These are phyloP conservation scores for Fusarium sororula DNA, from an alignment of 2,329 filamentous ascomycete genomes.

Conservation along the genomic window DNA sequence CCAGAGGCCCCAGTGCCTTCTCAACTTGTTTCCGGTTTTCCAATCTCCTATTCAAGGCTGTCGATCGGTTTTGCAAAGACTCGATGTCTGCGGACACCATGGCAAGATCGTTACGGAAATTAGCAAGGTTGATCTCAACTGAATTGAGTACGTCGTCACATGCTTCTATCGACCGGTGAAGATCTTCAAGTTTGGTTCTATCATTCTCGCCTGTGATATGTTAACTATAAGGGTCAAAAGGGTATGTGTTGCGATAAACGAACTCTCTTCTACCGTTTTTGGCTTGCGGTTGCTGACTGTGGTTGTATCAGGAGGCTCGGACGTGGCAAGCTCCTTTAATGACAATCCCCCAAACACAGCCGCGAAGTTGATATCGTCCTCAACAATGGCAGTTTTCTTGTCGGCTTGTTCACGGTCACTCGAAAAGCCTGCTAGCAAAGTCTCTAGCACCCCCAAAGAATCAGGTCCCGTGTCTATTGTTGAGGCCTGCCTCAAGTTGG, in stretches of 20 bases:
- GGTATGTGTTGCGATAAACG: slow-evolving; percentile 39
- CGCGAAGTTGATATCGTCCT: slow-evolving; percentile 68
- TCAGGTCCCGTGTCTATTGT: slow-evolving; percentile 66
- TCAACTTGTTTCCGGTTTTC: slow-evolving; percentile 92
- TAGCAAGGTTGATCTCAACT: slow-evolving; percentile 90
- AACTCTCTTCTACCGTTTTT: slow-evolving; percentile 79
- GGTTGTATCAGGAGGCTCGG: slow-evolving; percentile 38
- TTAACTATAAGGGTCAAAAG: background rate
- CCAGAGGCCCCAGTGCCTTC: slow-evolving; percentile 83
- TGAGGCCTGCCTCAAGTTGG: slow-evolving; percentile 69
- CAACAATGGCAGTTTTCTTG: slow-evolving; percentile 46
- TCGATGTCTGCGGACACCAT: slow-evolving; percentile 96
- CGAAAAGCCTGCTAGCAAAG: slow-evolving; percentile 50
- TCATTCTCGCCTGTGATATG: slow-evolving; percentile 73
- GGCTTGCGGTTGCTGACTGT: slow-evolving; percentile 53
- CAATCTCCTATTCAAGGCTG: slow-evolving; percentile 81
- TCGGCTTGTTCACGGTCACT: slow-evolving; percentile 17
- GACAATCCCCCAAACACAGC: slow-evolving; percentile 84
- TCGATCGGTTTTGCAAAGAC: slow-evolving; percentile 86
- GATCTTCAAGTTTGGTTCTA: slow-evolving; percentile 84
- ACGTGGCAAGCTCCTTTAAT: slow-evolving; percentile 73
- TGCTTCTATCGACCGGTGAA: slow-evolving; percentile 87
- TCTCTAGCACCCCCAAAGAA: slow-evolving; percentile 74
- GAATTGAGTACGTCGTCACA: slow-evolving; percentile 95
- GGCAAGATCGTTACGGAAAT: slow-evolving; percentile 92